phyloP scores from a whole-genome alignment of 345 rosid genomes.

The Syzygium jambos region DNA sequence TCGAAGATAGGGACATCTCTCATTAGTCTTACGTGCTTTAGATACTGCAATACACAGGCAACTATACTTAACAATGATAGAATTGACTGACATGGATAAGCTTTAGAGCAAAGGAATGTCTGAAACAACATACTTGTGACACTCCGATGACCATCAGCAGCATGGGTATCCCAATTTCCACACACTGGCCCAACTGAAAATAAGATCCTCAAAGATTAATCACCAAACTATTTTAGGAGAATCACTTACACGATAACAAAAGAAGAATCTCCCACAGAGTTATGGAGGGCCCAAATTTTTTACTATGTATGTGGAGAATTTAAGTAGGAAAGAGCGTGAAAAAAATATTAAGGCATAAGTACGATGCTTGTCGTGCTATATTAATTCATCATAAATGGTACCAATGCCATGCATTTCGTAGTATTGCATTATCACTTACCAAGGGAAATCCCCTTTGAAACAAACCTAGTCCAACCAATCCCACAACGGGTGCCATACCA shows the following conservation, averaged over 20 bases:
- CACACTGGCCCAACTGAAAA: constrained; percentile 79
- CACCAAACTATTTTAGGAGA: neutral
- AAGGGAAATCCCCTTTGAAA: constrained; percentile 84
- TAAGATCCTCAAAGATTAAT: neutral
- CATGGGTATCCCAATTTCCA: constrained; percentile 95
- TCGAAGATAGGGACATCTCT: constrained; percentile 61
- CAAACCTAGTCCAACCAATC: constrained; percentile 89
- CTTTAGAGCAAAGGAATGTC: neutral
- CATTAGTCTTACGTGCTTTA: constrained; percentile 59
- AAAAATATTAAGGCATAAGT: neutral
- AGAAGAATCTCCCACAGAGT: neutral
- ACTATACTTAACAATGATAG: neutral
- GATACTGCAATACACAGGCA: constrained; percentile 45
- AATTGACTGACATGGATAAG: neutral
- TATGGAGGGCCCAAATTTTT: neutral
- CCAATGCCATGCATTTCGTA: neutral
- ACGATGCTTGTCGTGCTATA: neutral
- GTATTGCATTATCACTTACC: constrained; percentile 24
- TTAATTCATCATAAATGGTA: neutral
- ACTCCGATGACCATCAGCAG: constrained; percentile 62
- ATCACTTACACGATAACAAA: neutral
- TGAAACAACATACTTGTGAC: constrained; percentile 50
- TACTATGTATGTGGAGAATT: neutral
- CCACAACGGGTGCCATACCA: constrained; percentile 84
- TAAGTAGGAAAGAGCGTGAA: neutral